phyloP scores from a whole-genome alignment of 352 stramenopile genomes.

The Pythium vanterpoolii region DNA sequence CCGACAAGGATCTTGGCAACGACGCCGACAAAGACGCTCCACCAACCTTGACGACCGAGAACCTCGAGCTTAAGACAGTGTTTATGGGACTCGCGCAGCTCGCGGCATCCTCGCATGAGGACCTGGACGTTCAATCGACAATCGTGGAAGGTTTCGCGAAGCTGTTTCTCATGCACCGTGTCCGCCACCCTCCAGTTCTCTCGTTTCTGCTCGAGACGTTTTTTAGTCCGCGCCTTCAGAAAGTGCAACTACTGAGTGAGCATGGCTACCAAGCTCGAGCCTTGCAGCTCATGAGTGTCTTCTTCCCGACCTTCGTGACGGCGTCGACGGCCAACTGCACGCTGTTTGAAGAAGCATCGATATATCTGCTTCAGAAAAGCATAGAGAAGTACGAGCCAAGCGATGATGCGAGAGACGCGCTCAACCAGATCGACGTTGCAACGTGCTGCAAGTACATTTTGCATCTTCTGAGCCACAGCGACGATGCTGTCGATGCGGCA shows the following conservation, averaged over 20 bases:
- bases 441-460: conserved; percentile 59
- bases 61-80: conserved; percentile 54
- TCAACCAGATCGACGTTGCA: conserved; percentile 39
- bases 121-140: conserved; percentile 67
- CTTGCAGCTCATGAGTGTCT: conserved; percentile 70
- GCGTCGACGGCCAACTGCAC: conserved; percentile 51
- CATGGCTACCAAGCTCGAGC: conserved; percentile 60
- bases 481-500: conserved; percentile 25
- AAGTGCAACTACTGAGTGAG: conserved; percentile 47
- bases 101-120: conserved; percentile 36
- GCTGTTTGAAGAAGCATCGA: conserved; percentile 59
- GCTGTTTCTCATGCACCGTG: conserved; percentile 69
- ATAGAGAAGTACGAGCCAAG: conserved; percentile 46
- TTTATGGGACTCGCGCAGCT: conserved; percentile 57
- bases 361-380: conserved; percentile 57
- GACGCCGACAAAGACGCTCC: conserved; percentile 7
- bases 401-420: conserved; percentile 28
- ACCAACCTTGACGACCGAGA: conserved; percentile 22
- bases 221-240: conserved; percentile 58
- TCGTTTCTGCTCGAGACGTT: conserved; percentile 69
- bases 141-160: conserved; percentile 78
- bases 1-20: conserved; percentile 22
- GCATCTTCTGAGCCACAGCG: conserved; percentile 54
- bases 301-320: conserved; percentile 68
- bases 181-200: conserved; percentile 57